Evolutionary conservation across 192 early-diverging fungal genomes (phyloP).

Genomic region (Kappamyces sp.): DNA sequence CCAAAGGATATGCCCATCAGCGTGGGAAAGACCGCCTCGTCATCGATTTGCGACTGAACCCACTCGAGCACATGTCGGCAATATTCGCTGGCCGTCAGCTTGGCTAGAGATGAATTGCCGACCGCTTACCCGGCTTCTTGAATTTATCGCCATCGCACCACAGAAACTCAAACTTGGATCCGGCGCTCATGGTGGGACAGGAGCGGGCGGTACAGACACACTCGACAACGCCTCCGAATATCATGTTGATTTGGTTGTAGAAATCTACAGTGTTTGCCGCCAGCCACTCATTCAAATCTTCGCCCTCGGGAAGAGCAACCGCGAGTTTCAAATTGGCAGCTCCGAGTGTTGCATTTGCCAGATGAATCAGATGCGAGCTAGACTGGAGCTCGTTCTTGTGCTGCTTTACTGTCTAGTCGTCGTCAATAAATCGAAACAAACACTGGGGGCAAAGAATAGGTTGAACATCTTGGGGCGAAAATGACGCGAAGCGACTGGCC

Average conservation of each 20-base stretch:
- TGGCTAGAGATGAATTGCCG: constrained; percentile 26
- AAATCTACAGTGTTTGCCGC: constrained; percentile 93
- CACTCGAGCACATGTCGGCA: constrained; percentile 75
- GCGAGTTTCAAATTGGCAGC: constrained; percentile 71
- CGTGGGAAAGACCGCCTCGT: constrained; percentile 82
- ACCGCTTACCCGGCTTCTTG: constrained; percentile 60
- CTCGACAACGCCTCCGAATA: constrained; percentile 69
- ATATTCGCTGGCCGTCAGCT: constrained; percentile 84
- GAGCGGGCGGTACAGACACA: constrained; percentile 76
- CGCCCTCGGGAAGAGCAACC: constrained; percentile 79
- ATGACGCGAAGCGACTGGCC: no score
- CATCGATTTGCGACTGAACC: constrained; percentile 76
- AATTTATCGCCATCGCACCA: constrained; percentile 80
- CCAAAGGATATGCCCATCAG: constrained; percentile 74
- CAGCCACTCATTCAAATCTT: constrained; percentile 86
- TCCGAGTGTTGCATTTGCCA: constrained; percentile 68
- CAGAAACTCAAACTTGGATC: constrained; percentile 73
- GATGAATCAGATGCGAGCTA: no score
- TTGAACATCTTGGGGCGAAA: no score
- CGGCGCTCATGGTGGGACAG: constrained; percentile 90
- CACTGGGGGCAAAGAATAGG: no score
- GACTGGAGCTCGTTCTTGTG: no score
- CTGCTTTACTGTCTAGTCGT: no score
- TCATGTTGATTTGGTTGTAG: constrained; percentile 93
- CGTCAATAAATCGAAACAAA: no score